These are phyloP conservation scores for Mesembryanthemum crystallinum DNA, from an alignment of 148 eudicot species.

Conservation along the genomic window DNA sequence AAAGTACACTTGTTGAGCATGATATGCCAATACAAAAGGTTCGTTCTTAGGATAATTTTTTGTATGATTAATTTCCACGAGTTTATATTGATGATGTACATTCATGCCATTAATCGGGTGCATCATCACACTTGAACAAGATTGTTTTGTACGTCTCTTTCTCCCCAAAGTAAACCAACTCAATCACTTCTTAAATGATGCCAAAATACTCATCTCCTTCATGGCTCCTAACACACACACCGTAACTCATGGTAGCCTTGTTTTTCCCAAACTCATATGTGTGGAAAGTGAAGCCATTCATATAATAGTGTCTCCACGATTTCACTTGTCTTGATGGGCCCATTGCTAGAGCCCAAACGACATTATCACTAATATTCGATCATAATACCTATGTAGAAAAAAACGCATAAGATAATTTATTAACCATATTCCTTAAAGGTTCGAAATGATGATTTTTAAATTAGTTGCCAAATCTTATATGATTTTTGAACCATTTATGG, in stretches of 20 bases:
- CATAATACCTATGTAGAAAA: background rate
- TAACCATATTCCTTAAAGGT: no score
- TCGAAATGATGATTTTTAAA: no score
- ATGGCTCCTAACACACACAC: background rate
- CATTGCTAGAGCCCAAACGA: slow-evolving; percentile 1
- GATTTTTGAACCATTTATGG: background rate
- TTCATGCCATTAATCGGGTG: no score
- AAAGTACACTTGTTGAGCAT: slow-evolving; percentile 18
- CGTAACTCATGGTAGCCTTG: slow-evolving; percentile 2
- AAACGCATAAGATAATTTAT: no score
- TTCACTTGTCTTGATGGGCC: background rate
- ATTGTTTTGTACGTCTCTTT: background rate
- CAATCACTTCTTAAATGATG: slow-evolving; percentile 1
- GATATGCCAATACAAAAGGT: slow-evolving; percentile 3
- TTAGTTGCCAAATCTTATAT: background rate
- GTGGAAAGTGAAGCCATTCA: slow-evolving; percentile 8
- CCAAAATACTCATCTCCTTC: background rate
- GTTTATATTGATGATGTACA: background rate
- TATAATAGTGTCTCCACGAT: background rate
- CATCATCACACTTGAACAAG: no score
- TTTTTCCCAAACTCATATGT: slow-evolving; percentile 5
- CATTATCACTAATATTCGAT: background rate
- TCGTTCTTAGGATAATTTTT: slow-evolving; percentile 2
- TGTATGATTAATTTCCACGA: background rate
- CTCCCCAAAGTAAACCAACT: background rate